Conservation (phyloP, 2,329 filamentous ascomycete genomes). For the Hysterium pulicare region DNA sequence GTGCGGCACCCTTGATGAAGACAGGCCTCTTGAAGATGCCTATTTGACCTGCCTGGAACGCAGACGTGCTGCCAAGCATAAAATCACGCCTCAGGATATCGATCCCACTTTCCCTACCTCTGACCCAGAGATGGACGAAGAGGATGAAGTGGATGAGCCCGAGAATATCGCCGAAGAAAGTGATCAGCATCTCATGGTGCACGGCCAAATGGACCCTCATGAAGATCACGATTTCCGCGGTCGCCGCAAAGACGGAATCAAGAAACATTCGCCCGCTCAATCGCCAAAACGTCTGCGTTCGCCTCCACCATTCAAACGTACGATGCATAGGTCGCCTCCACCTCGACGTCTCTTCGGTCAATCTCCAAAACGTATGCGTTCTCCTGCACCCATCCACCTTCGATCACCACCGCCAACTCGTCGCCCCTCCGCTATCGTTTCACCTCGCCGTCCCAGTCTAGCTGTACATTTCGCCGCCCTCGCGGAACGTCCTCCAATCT, state of each 20-base stretch:
- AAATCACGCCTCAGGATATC: conserved; percentile 78
- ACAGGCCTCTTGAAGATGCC: conserved; percentile 87
- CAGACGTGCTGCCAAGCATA: conserved; percentile 76
- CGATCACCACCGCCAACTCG: conserved; percentile 67
- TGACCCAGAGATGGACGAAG: conserved; percentile 79
- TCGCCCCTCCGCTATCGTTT: conserved; percentile 39
- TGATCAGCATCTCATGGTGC: conserved; percentile 66
- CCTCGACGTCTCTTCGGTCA: conserved; percentile 61
- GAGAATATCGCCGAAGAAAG: conserved; percentile 49
- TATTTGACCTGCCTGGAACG: conserved; percentile 83
- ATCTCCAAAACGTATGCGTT: conserved; percentile 64
- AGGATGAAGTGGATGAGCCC: conserved; percentile 62
- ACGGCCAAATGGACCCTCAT: conserved; percentile 67
- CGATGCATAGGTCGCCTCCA: conserved; percentile 35
- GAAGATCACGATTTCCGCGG: conserved; percentile 52
- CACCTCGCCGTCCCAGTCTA: conserved; percentile 36
- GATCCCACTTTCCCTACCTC: conserved; percentile 96
- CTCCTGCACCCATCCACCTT: conserved; percentile 37
- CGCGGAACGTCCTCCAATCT: conserved; percentile 63
- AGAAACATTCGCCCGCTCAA: conserved; percentile 45
- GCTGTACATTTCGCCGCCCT: conserved; percentile 50
- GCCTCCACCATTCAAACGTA: conserved; percentile 40
- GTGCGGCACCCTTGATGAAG: conserved; percentile 95
- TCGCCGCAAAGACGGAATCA: conserved; percentile 26
- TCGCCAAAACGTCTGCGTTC: conserved; percentile 64